A percentile compares a stretch with the other conserved stretches of the same genome.
Evolutionary conservation across 140 eudicot species (phyloP).

Genomic region (Oenanthe javanica): DNA sequence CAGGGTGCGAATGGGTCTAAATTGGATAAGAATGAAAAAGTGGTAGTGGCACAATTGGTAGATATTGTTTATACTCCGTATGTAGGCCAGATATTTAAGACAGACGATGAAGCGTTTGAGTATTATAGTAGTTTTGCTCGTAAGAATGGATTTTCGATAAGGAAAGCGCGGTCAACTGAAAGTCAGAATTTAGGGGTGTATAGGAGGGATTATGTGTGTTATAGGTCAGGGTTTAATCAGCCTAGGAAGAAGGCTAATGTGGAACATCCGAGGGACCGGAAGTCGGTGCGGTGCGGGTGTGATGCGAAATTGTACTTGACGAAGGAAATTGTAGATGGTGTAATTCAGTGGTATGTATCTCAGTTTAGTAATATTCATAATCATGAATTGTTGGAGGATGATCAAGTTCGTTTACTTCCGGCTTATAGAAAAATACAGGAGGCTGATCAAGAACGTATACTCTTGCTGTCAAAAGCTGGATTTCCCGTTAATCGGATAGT

Average conservation of each 20-base stretch:
- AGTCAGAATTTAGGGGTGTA: conserved; percentile 70
- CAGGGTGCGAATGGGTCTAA: conserved; percentile 25
- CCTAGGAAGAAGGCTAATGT: conserved; percentile 71
- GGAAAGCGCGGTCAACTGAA: conserved; percentile 72
- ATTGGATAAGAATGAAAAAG: conserved; percentile 25
- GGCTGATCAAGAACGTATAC: conserved; percentile 71
- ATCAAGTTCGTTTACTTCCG: conserved; percentile 66
- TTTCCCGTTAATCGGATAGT: conserved; percentile 67
- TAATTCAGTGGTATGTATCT: conserved; percentile 57
- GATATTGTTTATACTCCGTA: conserved; percentile 52
- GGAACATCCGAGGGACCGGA: conserved; percentile 70
- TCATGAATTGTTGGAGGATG: conserved; percentile 71
- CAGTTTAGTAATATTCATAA: conserved; percentile 73
- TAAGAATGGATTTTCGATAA: conserved; percentile 62
- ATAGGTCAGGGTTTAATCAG: conserved; percentile 70
- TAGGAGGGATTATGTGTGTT: conserved; percentile 73
- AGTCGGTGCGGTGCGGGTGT: conserved; percentile 73
- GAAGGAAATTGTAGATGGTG: conserved; percentile 53
- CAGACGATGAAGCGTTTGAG: conserved; percentile 66
- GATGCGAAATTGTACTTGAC: conserved; percentile 70
- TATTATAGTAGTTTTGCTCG: conserved; percentile 58
- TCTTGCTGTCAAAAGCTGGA: conserved; percentile 66
- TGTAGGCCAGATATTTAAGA: conserved; percentile 57
- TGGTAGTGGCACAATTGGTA: conserved; percentile 14
- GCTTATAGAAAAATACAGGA: conserved; percentile 76